Base-by-base conservation (phyloP, 2,329 filamentous ascomycete species). In the Knoxdaviesia capensis region DNA sequence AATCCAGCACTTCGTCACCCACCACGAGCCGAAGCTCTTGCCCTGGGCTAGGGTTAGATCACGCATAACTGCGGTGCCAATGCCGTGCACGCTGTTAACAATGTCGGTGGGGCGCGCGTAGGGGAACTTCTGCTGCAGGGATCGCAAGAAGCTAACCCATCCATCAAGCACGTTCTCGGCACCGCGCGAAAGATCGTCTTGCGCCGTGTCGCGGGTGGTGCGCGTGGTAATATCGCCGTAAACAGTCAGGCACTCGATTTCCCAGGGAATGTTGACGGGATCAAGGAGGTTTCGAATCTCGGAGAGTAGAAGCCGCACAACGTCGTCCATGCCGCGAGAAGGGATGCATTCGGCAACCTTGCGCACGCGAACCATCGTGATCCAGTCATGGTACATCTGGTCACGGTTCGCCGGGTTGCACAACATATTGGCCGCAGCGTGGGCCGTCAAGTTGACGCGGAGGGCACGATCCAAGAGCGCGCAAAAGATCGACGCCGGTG, bases 341-440 rank as follows among this genome's bases (percentile, higher is more conserved):
- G 75, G 75, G 5, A 80, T 64, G 45, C 67, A 71, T 51, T 80
- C 74, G 1, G 74, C 71, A 44, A 78, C 60, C 53, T 78, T 78
- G 39, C 74, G 68, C 7, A 71, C 62, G 30, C 71, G 65, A 31
- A 79, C 71, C 61, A 72, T 71, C 3, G 66, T 74, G 36, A 85
- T 76, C 77, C 87, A 94, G 54, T 98, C 90, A 41, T 80, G 66
- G 65, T 90, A 94, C 90, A 98, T 96, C 53, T 90, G 81, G 49
- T 90, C 85, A 43, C 90, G 76, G 55, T 93, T 92, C 38, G 84
- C 81, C 11, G 85, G 77, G 52, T 88, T 84, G 6, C 84, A 84
- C 8, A 98, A 68, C 71, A 94, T 86, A 48, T 90, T 92, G 28
- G 87, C 88, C 1, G 88, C 86, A 1, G 90, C 87, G 54, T 96